Evolutionary conservation across 371 early-diverging fungal species (phyloP).

Genomic region (Lichtheimia corymbifera): DNA sequence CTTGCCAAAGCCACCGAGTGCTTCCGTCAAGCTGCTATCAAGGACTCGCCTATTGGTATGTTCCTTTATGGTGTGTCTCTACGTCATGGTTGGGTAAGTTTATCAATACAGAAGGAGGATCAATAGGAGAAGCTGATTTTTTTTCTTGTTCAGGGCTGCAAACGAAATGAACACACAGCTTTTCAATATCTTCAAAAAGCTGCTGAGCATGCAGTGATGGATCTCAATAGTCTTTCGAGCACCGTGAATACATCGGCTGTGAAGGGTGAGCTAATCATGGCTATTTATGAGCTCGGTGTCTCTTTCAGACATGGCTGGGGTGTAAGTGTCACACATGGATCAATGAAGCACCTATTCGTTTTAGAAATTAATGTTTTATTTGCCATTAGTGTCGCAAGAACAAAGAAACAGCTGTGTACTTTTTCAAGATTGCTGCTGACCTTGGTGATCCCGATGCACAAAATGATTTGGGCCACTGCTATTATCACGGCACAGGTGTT

Average conservation of each 20-base stretch:
- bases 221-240: conserved; percentile 44
- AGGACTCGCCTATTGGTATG: conserved; percentile 69
- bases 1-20: conserved; percentile 68
- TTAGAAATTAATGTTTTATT: background rate
- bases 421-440: conserved; percentile 85
- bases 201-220: conserved; percentile 73
- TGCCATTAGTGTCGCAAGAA: conserved; percentile 51
- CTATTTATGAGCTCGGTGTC: conserved; percentile 85
- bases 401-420: conserved; percentile 81
- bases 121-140: background rate
- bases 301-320: conserved; percentile 92
- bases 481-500: conserved; percentile 78
- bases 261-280: conserved; percentile 63
- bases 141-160: conserved; percentile 56
- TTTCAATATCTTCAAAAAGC: conserved; percentile 81
- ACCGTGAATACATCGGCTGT: conserved; percentile 31
- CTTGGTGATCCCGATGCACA: conserved; percentile 87
- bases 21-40: conserved; percentile 67
- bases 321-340: conserved; percentile 30
- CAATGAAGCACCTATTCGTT: background rate
- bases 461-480: conserved; percentile 77
- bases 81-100: conserved; percentile 72
- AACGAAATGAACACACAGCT: conserved; percentile 61
- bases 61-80: conserved; percentile 75
- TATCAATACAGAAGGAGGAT: too few relatives aligned